Conservation (phyloP, 345 rosid genomes). For the Angophora floribunda region DNA sequence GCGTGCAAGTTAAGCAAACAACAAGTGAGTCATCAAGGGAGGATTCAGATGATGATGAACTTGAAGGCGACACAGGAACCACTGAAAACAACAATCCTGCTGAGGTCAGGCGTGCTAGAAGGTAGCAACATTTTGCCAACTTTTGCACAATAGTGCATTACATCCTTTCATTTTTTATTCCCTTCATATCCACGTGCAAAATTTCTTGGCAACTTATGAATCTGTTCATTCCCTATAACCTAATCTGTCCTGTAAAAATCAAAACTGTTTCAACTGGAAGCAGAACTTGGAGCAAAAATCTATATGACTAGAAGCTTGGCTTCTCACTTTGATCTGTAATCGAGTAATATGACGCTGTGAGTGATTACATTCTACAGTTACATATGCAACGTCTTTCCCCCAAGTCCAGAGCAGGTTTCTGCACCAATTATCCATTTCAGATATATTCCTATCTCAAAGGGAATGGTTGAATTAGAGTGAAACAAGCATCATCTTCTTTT, state of each 20-base stretch:
- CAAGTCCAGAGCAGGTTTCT: neutral
- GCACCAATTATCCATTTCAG: neutral
- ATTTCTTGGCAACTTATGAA: neutral
- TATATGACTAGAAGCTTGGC: neutral
- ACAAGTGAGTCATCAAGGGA: constrained; percentile 91
- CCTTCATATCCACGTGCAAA: neutral
- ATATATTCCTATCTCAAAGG: neutral
- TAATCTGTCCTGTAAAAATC: neutral
- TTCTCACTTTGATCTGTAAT: neutral
- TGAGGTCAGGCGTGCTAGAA: constrained; percentile 5
- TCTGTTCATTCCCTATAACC: neutral
- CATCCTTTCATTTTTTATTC: neutral
- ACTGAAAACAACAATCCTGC: constrained; percentile 44
- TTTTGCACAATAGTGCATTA: neutral
- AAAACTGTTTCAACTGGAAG: neutral
- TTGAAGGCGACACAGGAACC: constrained; percentile 81
- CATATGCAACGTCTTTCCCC: neutral
- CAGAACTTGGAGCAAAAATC: neutral
- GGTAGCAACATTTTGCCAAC: neutral
- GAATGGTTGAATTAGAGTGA: neutral
- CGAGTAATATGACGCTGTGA: neutral
- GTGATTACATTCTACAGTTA: neutral
- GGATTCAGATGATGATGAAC: constrained; percentile 88
- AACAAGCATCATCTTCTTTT: neutral
- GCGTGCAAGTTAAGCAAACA: constrained; percentile 48